Conservation (phyloP, 371 early-diverging fungal species). For the Apophysomyces elegans region DNA sequence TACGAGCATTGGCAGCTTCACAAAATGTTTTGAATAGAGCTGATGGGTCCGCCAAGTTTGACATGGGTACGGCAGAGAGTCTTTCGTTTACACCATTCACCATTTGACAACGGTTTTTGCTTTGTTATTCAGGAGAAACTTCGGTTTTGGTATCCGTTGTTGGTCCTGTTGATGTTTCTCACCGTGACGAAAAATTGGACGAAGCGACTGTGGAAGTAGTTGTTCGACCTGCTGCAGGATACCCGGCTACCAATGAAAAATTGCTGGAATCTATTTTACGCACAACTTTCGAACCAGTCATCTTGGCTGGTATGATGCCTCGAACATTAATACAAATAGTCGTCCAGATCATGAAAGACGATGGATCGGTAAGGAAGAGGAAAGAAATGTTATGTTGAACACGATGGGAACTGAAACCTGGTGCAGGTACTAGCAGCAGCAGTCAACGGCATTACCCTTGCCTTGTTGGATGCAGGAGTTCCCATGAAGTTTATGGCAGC, state of each 20-base stretch:
- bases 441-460: slow-evolving; percentile 84
- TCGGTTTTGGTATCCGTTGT: slow-evolving; percentile 82
- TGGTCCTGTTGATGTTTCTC: slow-evolving; percentile 86
- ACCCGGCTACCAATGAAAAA: slow-evolving; percentile 72
- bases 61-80: slow-evolving; percentile 55
- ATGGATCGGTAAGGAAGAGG: slow-evolving; percentile 72
- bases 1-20: slow-evolving; percentile 64
- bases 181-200: slow-evolving; percentile 88
- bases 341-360: slow-evolving; percentile 80
- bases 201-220: slow-evolving; percentile 84
- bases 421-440: slow-evolving; percentile 72
- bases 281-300: slow-evolving; percentile 73
- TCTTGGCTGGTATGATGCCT: slow-evolving; percentile 85
- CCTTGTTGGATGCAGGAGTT: slow-evolving; percentile 92
- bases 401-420: not conserved
- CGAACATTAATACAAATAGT: slow-evolving; percentile 86
- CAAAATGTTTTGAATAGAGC: slow-evolving; percentile 71
- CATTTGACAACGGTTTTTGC: not conserved
- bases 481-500: slow-evolving; percentile 77
- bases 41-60: slow-evolving; percentile 86
- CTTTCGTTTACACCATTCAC: not conserved
- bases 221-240: slow-evolving; percentile 74
- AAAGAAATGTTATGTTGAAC: not conserved
- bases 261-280: slow-evolving; percentile 71
- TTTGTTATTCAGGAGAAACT: slow-evolving; percentile 59